Base-by-base conservation (phyloP, 441 rosid genomes). In the Omphalea diandra region DNA sequence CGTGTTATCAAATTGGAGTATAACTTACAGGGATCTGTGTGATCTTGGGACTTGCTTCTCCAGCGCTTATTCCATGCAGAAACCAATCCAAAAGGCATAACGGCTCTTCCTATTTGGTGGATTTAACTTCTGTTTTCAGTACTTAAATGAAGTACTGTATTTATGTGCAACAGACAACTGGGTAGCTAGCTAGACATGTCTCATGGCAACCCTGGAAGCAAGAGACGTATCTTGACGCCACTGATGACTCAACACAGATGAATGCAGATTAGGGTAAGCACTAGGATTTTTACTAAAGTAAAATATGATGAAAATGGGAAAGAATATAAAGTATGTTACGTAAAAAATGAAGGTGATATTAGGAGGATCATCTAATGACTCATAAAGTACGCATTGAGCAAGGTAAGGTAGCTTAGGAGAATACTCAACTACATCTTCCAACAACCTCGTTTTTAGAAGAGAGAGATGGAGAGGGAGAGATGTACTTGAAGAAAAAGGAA, bases 51-150 rank as follows among this genome's bases (percentile, higher is more conserved):
- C 83, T 84, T 88, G 94, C 91, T 88, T 77, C 97, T 84, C 77
- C 96, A 75, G 77, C 97, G 84, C 81, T 91, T 94, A 83, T 91
- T 88, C 98, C 96, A 94, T 22, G 94, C 94, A 0, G 94, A 87
- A 35, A 91, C 94, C 65, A 94, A 79, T 64, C 91, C 86, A 61
- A 91, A 88, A 65, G 93, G 96, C 97, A 94, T 94, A 26, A 15
- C 71, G 26, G 32, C 74, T 75, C 50, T 22, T 63, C 67, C 35
- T 26, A n/a, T n/a, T n/a, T 60, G 40, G 41, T 49, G n/a, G 40
- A 35, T 41, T 9, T 41, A 56, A 50, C 60, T 62, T 36, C 33
- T 68, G 65, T 67, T 69, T 55, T 63, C 69, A 75, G 54, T 55
- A 67, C 65, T 60, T 63, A 53, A 43, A 68, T 20, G 67, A 58